Percentiles rank a stretch among this genome's conserved stretches.
Conservation (phyloP, 2,329 filamentous ascomycete species). For the Blastomyces emzantsi region DNA sequence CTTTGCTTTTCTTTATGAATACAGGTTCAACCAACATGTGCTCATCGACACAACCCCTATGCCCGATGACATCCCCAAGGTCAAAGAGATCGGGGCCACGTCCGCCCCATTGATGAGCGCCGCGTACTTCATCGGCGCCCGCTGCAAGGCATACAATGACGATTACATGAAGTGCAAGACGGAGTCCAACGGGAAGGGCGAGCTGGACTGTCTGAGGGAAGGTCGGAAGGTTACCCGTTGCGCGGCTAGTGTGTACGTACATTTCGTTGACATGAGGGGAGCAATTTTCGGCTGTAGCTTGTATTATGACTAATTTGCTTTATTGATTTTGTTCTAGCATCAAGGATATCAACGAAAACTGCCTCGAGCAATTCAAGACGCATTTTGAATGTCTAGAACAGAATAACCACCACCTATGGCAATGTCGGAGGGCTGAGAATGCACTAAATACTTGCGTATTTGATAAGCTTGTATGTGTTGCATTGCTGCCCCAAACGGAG, state of each 20-base stretch:
- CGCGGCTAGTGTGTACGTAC: conserved; percentile 84
- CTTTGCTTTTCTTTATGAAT: not conserved
- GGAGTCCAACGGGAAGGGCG: conserved; percentile 80
- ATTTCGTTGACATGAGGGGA: not conserved
- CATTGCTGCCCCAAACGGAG: not conserved
- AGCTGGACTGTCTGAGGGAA: conserved; percentile 93
- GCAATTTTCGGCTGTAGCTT: not conserved
- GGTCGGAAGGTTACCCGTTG: conserved; percentile 94
- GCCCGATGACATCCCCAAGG: conserved; percentile 81
- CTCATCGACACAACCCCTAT: conserved; percentile 95
- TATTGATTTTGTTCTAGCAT: conserved; percentile 47
- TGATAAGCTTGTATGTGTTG: conserved; percentile 72
- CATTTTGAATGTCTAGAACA: conserved; percentile 96
- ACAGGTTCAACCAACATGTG: conserved; percentile 86
- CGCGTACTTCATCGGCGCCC: conserved; percentile 91
- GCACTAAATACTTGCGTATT: conserved; percentile 92
- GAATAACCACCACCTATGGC: conserved; percentile 96
- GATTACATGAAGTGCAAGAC: conserved; percentile 99
- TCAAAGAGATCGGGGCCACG: conserved; percentile 85
- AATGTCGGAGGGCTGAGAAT: conserved; percentile 82
- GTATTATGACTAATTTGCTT: not conserved
- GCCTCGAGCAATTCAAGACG: conserved; percentile 77
- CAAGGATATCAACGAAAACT: conserved; percentile 93
- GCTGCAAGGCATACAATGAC: conserved; percentile 93
- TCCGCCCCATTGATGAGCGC: conserved; percentile 89